Evolutionary conservation across 495 filamentous ascomycete genomes (phyloP).

Genomic region (Oleoguttula mirabilis): DNA sequence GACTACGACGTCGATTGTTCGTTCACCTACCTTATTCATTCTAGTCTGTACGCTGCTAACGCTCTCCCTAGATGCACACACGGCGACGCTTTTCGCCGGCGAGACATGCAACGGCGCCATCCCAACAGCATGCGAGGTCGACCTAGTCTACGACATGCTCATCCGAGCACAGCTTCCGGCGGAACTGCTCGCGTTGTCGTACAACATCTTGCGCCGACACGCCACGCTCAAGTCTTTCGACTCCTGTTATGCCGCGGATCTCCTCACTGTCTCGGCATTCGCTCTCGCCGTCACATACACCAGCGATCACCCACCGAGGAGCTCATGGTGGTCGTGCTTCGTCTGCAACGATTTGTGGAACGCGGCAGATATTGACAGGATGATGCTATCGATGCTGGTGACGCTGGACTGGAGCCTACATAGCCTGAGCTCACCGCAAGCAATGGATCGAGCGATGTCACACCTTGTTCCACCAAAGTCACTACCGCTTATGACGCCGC

Average conservation of each 20-base stretch:
- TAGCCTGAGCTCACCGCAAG: neutral
- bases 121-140: neutral
- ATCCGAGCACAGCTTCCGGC: neutral
- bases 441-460: neutral
- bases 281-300: neutral
- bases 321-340: neutral
- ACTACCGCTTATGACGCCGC: neutral
- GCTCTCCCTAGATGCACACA: neutral
- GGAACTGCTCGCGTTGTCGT: slow-evolving; percentile 1
- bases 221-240: neutral
- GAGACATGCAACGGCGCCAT: neutral
- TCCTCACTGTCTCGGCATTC: neutral
- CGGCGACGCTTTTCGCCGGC: neutral
- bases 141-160: neutral
- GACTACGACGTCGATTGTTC: neutral
- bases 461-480: neutral
- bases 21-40: neutral
- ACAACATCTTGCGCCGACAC: slow-evolving; percentile 6
- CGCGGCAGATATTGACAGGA: neutral
- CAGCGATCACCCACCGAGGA: neutral
- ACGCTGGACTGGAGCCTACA: slow-evolving; percentile 3
- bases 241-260: neutral
- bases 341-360: neutral
- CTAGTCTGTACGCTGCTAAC: too few species aligned
- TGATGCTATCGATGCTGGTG: neutral